Evolutionary conservation across 768 basidiomycete species (phyloP).

Genomic region (Lactarius hatsudake): DNA sequence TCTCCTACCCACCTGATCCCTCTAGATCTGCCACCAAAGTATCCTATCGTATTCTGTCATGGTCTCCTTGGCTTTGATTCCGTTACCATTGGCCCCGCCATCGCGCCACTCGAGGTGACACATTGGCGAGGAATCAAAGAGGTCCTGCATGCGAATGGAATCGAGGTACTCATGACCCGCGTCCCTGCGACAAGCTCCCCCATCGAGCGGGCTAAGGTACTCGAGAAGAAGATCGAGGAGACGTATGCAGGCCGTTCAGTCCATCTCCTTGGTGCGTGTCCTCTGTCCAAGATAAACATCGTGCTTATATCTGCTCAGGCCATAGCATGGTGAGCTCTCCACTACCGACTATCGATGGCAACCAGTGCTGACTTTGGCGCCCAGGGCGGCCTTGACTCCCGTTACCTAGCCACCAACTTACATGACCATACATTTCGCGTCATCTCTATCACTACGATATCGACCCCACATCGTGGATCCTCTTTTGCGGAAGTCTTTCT

Average conservation of each 20-base stretch:
- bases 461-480: slow-evolving; percentile 92
- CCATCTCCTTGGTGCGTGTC: slow-evolving; percentile 71
- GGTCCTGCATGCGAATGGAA: slow-evolving; percentile 83
- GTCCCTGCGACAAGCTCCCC: slow-evolving; percentile 93
- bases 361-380: slow-evolving; percentile 15
- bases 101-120: slow-evolving; percentile 78
- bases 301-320: slow-evolving; percentile 39
- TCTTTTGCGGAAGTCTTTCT: slow-evolving; percentile 92
- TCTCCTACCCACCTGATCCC: background rate
- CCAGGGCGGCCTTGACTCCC: slow-evolving; percentile 90
- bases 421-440: slow-evolving; percentile 74
- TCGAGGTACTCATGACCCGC: slow-evolving; percentile 87
- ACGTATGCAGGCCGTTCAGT: slow-evolving; percentile 80
- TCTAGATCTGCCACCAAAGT: slow-evolving; percentile 70
- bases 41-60: slow-evolving; percentile 94
- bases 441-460: slow-evolving; percentile 88
- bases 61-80: slow-evolving; percentile 90
- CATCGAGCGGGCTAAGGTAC: slow-evolving; percentile 82
- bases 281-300: background rate
- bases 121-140: slow-evolving; percentile 98
- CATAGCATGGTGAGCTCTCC: slow-evolving; percentile 64
- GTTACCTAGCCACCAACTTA: slow-evolving; percentile 83
- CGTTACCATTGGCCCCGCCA: slow-evolving; percentile 72
- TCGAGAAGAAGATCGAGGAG: slow-evolving; percentile 78
- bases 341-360: slow-evolving; percentile 2